A percentile compares a stretch with the other conserved stretches of the same genome.
phyloP scores from a whole-genome alignment of 805 yeast genomes.

The Ogataea allantospora region DNA sequence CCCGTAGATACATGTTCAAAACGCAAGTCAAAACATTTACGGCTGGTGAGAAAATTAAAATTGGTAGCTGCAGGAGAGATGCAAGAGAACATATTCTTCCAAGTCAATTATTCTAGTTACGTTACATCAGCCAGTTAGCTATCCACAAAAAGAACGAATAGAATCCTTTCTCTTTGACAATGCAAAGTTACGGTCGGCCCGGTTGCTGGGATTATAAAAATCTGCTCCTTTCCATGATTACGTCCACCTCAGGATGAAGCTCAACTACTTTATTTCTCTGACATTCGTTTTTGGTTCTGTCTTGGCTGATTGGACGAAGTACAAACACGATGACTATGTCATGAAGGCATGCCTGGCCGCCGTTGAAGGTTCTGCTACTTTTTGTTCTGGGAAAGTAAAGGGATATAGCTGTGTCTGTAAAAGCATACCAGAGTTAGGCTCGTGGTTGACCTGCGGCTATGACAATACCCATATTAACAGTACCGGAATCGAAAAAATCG shows the following conservation, averaged over 20 bases:
- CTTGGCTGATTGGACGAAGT: neutral
- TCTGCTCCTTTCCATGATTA: too few species aligned
- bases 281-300: neutral
- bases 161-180: neutral
- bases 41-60: too few species aligned
- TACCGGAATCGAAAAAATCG: conserved; percentile 20
- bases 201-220: too few species aligned
- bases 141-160: neutral
- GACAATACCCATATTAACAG: conserved; percentile 13
- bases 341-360: conserved; percentile 21
- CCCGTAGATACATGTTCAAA: too few species aligned
- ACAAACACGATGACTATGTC: neutral
- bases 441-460: conserved; percentile 29
- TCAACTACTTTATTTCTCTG: neutral
- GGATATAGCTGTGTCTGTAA: conserved; percentile 27
- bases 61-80: conserved; percentile 5
- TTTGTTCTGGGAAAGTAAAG: conserved; percentile 16
- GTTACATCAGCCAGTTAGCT: too few species aligned
- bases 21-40: too few species aligned
- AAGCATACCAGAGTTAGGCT: conserved; percentile 28
- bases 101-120: too few species aligned
- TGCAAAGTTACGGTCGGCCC: neutral
- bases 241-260: too few species aligned
- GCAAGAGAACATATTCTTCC: neutral
- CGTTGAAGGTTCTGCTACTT: conserved; percentile 21